Evolutionary conservation across 2,329 filamentous ascomycete genomes (phyloP), one percentile per base, ranked within the genome.

Genomic region (Colletotrichum sp.): DNA sequence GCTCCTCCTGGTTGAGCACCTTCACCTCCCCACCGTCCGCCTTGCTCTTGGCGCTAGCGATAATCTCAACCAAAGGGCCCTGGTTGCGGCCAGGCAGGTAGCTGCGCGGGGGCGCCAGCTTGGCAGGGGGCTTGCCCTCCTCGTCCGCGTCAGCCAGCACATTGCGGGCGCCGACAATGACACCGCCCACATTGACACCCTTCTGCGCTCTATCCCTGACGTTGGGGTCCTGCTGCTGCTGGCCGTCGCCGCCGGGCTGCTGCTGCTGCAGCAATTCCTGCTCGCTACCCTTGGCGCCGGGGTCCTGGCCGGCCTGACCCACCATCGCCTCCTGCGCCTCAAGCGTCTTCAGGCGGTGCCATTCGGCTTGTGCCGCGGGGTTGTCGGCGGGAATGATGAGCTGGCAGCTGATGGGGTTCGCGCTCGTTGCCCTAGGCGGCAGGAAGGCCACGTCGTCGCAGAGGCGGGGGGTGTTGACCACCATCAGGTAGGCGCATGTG

Each of bases 401-500:
- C 30, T 91, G 91, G 82, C 96, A 98, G 77, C 89, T 91, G 77
- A 98, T 96, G 12, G 91, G 86, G 82, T 98, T 94, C 7, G 95
- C 93, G 74, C 92, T 91, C 71, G 94, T 94, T 77, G 95, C 93
- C 79, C 94, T 92, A 0, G 95, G 95, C 0, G 96, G 96, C 70
- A 94, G 87, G 83, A 98, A 98, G 12, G 95, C 95, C 12, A 95
- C 92, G 79, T 98, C 96, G 81, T 94, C 92, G 86, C 96, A 98
- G 15, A 98, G 91, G 1, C 95, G 93, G 0, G 96, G 95, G 0
- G 96, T 98, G 82, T 98, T 94, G 77, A 98, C 92, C 36, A 98
- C 92, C 96, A 98, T 98, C 70, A 98, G 89, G 82, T 98, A 98
- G 15, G 95, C 92, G 85, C 96, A 98, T 13, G 95, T 98, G 4